Conservation (phyloP, 768 basidiomycete genomes). For the Favolaschia claudopus region DNA sequence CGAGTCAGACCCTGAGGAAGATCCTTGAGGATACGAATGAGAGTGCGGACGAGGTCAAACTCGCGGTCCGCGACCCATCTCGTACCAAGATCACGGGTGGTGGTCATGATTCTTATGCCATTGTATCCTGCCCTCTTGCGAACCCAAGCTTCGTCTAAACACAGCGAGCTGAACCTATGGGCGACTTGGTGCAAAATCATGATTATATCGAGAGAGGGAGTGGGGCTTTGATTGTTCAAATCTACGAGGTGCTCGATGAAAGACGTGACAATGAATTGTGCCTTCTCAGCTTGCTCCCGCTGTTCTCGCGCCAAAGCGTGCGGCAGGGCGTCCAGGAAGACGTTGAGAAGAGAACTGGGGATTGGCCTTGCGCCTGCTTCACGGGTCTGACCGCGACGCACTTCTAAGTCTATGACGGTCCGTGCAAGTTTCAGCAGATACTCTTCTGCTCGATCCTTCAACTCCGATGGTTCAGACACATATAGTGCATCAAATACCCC, state of each 20-base stretch:
- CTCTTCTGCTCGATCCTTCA: constrained; percentile 71
- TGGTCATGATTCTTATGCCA: constrained; percentile 84
- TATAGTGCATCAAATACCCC: constrained; percentile 82
- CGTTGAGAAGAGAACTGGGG: constrained; percentile 65
- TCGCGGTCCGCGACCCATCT: constrained; percentile 89
- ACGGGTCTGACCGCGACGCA: constrained; percentile 63
- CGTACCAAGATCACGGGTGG: constrained; percentile 71
- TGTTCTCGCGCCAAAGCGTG: constrained; percentile 76
- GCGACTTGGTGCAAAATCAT: constrained; percentile 83
- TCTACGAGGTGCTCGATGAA: constrained; percentile 74
- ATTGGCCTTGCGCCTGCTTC: constrained; percentile 60
- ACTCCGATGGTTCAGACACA: constrained; percentile 55
- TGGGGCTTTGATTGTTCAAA: constrained; percentile 55
- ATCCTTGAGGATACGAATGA: constrained; percentile 93
- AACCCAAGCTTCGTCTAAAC: constrained; percentile 91
- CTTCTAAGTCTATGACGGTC: constrained; percentile 78
- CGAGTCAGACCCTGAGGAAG: constrained; percentile 89
- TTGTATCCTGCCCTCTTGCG: constrained; percentile 89
- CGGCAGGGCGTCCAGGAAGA: constrained; percentile 84
- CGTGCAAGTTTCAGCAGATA: constrained; percentile 76
- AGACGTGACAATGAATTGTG: constrained; percentile 63
- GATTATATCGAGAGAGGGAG: constrained; percentile 62
- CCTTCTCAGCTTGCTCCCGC: constrained; percentile 63
- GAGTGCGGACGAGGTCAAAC: constrained; percentile 87
- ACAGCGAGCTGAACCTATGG: constrained; percentile 82